Base-by-base conservation (phyloP, 306 rosid species). In the Trifolium dubium region DNA sequence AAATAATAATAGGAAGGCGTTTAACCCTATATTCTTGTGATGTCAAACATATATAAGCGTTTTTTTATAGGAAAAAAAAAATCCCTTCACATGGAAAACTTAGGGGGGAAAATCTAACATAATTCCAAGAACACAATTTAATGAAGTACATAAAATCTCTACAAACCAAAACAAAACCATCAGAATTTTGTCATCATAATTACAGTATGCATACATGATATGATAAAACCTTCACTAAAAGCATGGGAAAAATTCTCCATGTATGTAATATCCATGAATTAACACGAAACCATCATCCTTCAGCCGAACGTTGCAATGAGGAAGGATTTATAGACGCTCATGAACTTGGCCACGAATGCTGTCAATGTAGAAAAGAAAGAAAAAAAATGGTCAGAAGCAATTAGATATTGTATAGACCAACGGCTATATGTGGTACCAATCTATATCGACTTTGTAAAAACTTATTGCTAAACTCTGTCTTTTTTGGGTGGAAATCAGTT, bases 291-390 rank as follows among this genome's bases (percentile, higher is more conserved):
- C 77, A 46, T 74, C 56, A 15, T 30, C 9, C 80, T 67, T 89
- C 83, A 93, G 79, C 96, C 98, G 12, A 93, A 91, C 31, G 97
- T 85, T 13, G 94, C 80, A 61, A 93, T 81, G 75, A 93, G 97
- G 85, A 93, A 93, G 70, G 84, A 77, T 75, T 91, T 93, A 74
- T 91, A 91, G 35, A 89, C 77, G 84, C 97, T 89, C 98, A 91
- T 91, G 88, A 93, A 91, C 84, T 93, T 93, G 9, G 96, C 97
- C 85, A 91, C 96, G 66, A 93, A 91, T 13, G 97, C 98, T 93
- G 96, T 54, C 79, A 67, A 73, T 62, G 31, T 72, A 12, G 81
- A 68, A 58, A 49, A 46, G 28, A 13, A 6, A 1, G 2, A n/a
- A 65, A 43, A 35, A n/a, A 2, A 1, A 14, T 2, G 2, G 64